Conservation (phyloP, 2,329 filamentous ascomycete species). For the Fusarium ramigenum region DNA sequence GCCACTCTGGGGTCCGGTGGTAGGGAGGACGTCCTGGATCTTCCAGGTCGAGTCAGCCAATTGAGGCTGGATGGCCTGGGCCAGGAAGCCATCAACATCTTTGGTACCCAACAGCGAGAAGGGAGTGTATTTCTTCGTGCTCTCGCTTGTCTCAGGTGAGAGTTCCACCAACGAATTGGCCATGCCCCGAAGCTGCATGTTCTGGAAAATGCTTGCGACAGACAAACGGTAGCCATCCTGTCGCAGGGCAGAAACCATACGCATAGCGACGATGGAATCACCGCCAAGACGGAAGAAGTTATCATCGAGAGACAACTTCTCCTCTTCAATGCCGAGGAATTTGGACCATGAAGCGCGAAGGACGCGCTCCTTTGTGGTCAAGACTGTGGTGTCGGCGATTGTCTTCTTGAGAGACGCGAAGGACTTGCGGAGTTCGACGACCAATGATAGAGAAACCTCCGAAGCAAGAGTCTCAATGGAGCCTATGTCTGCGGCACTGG, state of each 20-base stretch:
- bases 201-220: constrained; percentile 42
- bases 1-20: constrained; percentile 34
- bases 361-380: constrained; percentile 32
- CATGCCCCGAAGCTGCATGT: constrained; percentile 43
- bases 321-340: constrained; percentile 33
- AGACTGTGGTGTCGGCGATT: constrained; percentile 24
- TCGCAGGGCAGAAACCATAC: constrained; percentile 40
- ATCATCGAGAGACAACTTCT: constrained; percentile 40
- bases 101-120: constrained; percentile 34
- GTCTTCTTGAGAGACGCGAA: constrained; percentile 18
- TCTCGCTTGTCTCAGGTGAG: not conserved
- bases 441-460: constrained; percentile 18
- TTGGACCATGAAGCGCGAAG: constrained; percentile 36
- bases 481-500: not conserved
- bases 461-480: not conserved
- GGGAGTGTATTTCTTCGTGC: constrained; percentile 19
- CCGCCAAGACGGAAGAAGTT: constrained; percentile 44
- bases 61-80: constrained; percentile 19
- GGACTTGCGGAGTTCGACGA: constrained; percentile 30
- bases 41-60: constrained; percentile 34
- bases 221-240: constrained; percentile 37
- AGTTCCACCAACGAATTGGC: constrained; percentile 29
- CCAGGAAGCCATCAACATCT: constrained; percentile 31
- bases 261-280: constrained; percentile 42
- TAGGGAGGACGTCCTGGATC: constrained; percentile 35